phyloP scores from a whole-genome alignment of 2,329 filamentous ascomycete genomes.

The Didymella arachidicola region DNA sequence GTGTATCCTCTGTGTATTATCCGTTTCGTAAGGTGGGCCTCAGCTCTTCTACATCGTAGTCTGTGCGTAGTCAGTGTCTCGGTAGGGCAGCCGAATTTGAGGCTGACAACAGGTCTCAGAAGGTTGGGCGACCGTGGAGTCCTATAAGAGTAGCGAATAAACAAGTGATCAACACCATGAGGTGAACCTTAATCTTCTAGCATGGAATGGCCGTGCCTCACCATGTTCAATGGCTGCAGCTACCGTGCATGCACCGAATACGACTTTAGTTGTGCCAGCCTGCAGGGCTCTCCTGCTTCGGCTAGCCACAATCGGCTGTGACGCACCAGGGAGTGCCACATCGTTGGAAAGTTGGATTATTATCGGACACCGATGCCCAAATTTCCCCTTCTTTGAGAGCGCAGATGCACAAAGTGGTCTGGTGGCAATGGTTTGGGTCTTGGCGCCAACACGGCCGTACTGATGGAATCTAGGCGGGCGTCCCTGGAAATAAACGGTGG shows the following conservation, averaged over 20 bases:
- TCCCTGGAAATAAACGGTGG: constrained; percentile 1
- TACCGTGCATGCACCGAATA: constrained; percentile 9
- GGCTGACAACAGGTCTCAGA: constrained; percentile 7
- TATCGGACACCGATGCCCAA: constrained; percentile 11
- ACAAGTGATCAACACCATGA: constrained; percentile 8
- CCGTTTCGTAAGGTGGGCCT: not conserved
- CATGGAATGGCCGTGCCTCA: constrained; percentile 13
- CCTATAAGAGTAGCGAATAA: constrained; percentile 8
- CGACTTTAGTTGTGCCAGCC: constrained; percentile 4
- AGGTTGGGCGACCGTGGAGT: not conserved
- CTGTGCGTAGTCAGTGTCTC: not conserved
- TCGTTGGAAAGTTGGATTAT: not conserved
- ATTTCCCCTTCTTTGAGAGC: not conserved
- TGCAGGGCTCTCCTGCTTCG: constrained; percentile 16
- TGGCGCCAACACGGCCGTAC: constrained; percentile 4
- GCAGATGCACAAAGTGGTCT: constrained; percentile 3
- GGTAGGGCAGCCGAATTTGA: not conserved
- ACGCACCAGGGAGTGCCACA: constrained; percentile 1
- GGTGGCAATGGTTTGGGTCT: not conserved
- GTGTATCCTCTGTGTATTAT: not conserved
- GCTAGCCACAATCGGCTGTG: constrained; percentile 8
- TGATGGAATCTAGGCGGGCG: constrained; percentile 1
- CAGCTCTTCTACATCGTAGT: constrained; percentile 4
- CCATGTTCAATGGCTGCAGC: constrained; percentile 12
- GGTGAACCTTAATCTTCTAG: constrained; percentile 15